Evolutionary conservation across 1,284 basidiomycete genomes (phyloP), one percentile per base, ranked within the genome.

Genomic region (Rhodotorula sp.): DNA sequence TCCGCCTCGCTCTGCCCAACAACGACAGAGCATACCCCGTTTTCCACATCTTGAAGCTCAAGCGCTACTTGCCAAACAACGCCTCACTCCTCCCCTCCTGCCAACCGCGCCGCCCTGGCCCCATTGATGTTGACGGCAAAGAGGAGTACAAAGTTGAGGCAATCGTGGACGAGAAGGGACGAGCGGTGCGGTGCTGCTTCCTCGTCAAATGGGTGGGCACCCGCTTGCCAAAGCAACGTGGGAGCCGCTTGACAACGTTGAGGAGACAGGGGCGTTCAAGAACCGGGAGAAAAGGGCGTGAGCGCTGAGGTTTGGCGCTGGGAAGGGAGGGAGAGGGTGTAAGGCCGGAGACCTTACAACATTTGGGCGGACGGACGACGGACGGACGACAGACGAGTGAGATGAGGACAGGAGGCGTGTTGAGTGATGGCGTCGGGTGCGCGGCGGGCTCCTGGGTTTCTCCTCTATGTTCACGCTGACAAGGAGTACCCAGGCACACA

Each of bases 11-110:
- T 6, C 57, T 61, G 44, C 32, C 71, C 15, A 4, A 32, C 32
- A 34, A 56, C 37, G 81, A 82, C 56, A 86, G 88, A 1, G 87
- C 89, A 0, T 92, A 94, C 76, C 87, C 89, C 5, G 84, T 95
- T 27, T 95, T 95, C 80, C 66, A 61, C 39, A 7, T 32, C 9
- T 41, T 37, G 2, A 67, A 67, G 36, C 53, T 67, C 32, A 67
- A 67, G 53, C 15, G 17, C 41, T 67, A 67, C 66, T 7, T 17
- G 32, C 1, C 0, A 2, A 67, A 61, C 32, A 13, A 61, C 44
- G 1, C 41, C 0, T 8, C 15, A 1, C 7, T 32, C 9, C 44
- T 36, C 51, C 58, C 53, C 6, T n/a, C 4, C 34, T 37, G 44
- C 22, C 36, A 61, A 27, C 53, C 59, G n/a, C 59, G 2, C 10